These are phyloP conservation scores for Prosopis cineraria DNA, from an alignment of 306 rosid genomes.

Conservation along the genomic window DNA sequence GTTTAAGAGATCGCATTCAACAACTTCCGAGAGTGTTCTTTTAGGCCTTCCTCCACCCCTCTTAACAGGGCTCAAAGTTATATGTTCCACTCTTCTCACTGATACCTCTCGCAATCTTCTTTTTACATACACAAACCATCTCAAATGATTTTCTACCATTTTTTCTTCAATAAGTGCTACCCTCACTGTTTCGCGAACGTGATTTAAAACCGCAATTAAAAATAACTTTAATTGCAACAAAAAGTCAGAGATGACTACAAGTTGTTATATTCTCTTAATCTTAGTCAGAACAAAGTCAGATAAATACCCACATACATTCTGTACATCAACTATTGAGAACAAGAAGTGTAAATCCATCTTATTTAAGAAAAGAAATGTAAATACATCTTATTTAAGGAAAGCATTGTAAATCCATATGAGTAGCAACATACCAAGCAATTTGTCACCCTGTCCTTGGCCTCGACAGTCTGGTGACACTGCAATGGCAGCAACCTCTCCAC, in stretches of 20 bases:
- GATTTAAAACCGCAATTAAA: no score
- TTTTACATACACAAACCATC: no score
- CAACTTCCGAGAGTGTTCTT: no score
- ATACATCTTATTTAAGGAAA: neutral
- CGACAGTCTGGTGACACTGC: slow-evolving; percentile 95
- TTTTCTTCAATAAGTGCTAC: no score
- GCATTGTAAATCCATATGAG: slow-evolving; percentile 21
- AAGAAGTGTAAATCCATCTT: slow-evolving; percentile 16
- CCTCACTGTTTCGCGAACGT: no score
- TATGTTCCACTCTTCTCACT: no score
- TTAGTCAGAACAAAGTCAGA: neutral
- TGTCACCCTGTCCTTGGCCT: slow-evolving; percentile 96
- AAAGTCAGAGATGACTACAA: neutral
- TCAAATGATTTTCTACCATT: no score
- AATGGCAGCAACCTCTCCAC: slow-evolving; percentile 94
- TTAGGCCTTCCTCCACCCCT: no score
- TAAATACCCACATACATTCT: neutral
- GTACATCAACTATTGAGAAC: slow-evolving; percentile 22
- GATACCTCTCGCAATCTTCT: no score
- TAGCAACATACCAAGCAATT: slow-evolving; percentile 81
- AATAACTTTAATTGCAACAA: no score
- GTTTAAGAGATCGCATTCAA: no score
- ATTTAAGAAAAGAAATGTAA: neutral
- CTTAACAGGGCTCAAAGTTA: no score
- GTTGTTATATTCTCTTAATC: neutral